phyloP scores from a whole-genome alignment of 495 filamentous ascomycete species.

The Penicillium tannophilum region DNA sequence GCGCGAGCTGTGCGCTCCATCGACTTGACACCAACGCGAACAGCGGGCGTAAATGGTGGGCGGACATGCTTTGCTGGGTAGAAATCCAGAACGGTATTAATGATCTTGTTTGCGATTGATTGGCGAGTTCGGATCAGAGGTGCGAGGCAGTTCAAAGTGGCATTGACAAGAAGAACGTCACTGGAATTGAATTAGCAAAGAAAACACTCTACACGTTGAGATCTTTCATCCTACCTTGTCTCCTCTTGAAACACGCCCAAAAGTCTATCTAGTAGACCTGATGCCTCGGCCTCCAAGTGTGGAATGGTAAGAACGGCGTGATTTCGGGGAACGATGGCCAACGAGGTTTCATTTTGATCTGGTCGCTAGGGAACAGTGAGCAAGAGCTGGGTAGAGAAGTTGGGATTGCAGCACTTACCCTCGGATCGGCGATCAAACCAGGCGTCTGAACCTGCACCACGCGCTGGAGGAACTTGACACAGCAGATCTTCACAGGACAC shows the following conservation, averaged over 20 bases:
- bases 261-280: conserved; percentile 85
- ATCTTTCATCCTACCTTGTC: conserved; percentile 55
- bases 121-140: conserved; percentile 78
- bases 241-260: conserved; percentile 87
- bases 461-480: conserved; percentile 94
- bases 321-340: conserved; percentile 79
- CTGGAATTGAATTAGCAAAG: conserved; percentile 42
- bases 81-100: conserved; percentile 84
- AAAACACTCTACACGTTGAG: background rate
- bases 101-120: conserved; percentile 78
- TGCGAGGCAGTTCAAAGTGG: conserved; percentile 85
- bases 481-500: conserved; percentile 80
- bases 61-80: conserved; percentile 81
- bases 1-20: conserved; percentile 91
- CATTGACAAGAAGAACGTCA: conserved; percentile 87
- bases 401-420: conserved; percentile 58
- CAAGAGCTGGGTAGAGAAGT: conserved; percentile 1
- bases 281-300: conserved; percentile 87
- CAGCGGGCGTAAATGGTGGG: conserved; percentile 73
- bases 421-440: conserved; percentile 77
- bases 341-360: conserved; percentile 83
- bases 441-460: conserved; percentile 91
- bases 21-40: conserved; percentile 80
- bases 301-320: conserved; percentile 76
- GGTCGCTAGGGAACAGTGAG: conserved; percentile 60